Evolutionary conservation across 257 asterid genomes (phyloP).

Genomic region (Solanum rostratum): DNA sequence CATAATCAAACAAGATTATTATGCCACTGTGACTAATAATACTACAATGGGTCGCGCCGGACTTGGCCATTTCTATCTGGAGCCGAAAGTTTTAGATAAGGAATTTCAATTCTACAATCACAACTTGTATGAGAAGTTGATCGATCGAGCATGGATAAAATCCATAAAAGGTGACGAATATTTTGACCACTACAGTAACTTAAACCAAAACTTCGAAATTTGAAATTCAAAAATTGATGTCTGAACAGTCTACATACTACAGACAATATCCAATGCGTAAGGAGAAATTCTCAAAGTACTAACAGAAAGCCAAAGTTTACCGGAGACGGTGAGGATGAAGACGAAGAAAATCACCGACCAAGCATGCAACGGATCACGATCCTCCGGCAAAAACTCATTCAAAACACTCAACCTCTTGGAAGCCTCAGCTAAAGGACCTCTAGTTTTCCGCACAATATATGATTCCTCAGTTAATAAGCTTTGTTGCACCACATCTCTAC

Average conservation of each 20-base stretch:
- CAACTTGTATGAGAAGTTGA: not conserved
- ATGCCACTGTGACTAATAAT: not conserved
- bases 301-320: constrained; percentile 13
- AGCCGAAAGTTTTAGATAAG: not conserved
- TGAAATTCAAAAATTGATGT: not conserved
- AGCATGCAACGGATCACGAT: constrained; percentile 74
- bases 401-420: constrained; percentile 48
- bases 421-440: constrained; percentile 38
- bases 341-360: constrained; percentile 67
- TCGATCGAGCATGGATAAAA: not conserved
- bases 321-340: constrained; percentile 53
- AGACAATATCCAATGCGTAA: not conserved
- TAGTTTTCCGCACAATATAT: constrained; percentile 53
- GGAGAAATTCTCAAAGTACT: not conserved
- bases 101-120: not conserved
- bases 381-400: constrained; percentile 81
- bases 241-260: not conserved
- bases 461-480: constrained; percentile 66
- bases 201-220: not conserved
- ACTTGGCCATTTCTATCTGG: not conserved
- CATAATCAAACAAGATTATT: not conserved
- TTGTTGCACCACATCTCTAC: constrained; percentile 73
- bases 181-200: not conserved
- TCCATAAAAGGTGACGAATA: not conserved
- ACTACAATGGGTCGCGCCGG: not conserved